Conservation (phyloP, 345 rosid genomes). For the Noccaea bulbosa region DNA sequence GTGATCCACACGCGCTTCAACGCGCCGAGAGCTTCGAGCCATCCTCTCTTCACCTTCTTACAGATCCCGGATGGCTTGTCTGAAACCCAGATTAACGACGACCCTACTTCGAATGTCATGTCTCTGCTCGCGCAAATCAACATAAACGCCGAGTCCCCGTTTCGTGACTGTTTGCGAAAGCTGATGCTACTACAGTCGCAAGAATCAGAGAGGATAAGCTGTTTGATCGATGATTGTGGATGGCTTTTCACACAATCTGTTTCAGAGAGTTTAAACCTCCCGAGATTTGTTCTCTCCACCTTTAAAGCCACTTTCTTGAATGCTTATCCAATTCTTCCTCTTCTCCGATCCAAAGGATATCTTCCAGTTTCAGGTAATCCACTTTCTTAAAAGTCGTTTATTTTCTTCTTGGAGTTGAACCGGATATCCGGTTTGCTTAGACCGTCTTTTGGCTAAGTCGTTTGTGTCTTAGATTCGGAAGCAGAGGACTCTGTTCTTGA, state of each 20-base stretch:
- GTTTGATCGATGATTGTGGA: conserved; percentile 44
- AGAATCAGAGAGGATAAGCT: conserved; percentile 31
- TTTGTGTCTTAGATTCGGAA: conserved; percentile 32
- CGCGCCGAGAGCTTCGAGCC: conserved; percentile 34
- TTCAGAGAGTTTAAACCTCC: conserved; percentile 34
- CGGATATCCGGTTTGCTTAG: not conserved
- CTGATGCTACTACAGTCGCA: conserved; percentile 8
- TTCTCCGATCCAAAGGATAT: conserved; percentile 31
- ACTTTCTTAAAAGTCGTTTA: not conserved
- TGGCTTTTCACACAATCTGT: conserved; percentile 43
- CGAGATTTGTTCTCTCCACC: conserved; percentile 39
- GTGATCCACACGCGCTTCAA: conserved; percentile 49
- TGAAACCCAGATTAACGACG: conserved; percentile 27
- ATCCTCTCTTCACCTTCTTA: conserved; percentile 40
- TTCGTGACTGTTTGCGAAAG: conserved; percentile 35
- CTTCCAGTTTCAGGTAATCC: conserved; percentile 35
- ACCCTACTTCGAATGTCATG: conserved; percentile 31
- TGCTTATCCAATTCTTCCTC: conserved; percentile 35
- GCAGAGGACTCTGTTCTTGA: conserved; percentile 40
- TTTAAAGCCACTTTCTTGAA: conserved; percentile 41
- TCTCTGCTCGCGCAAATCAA: conserved; percentile 37
- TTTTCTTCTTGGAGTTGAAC: not conserved
- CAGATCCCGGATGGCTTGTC: conserved; percentile 41
- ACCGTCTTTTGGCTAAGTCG: not conserved
- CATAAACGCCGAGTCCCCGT: conserved; percentile 26